phyloP scores from a whole-genome alignment of 306 rosid genomes.

The Biancaea sappan region DNA sequence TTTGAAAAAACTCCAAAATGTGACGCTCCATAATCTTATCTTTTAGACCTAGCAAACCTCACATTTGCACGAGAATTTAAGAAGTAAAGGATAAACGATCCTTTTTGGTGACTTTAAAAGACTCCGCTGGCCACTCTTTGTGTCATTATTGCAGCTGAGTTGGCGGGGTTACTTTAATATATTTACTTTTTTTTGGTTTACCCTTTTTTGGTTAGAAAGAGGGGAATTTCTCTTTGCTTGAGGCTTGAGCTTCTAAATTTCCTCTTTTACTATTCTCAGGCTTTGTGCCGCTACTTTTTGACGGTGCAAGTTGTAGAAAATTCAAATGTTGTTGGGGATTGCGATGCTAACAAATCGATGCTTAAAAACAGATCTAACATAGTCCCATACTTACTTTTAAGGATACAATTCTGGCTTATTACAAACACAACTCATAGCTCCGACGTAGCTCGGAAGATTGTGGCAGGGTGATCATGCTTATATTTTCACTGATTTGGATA shows the following conservation, averaged over 20 bases:
- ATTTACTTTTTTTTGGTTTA: constrained; percentile 47
- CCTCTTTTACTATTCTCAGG: constrained; percentile 37
- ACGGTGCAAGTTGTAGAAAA: constrained; percentile 27
- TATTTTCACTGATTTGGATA: background rate
- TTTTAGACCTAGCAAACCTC: too few species aligned
- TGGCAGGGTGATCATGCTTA: background rate
- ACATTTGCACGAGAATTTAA: constrained; percentile 54
- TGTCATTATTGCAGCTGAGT: constrained; percentile 71
- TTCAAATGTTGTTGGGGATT: background rate
- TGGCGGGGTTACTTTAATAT: constrained; percentile 58
- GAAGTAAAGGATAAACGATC: constrained; percentile 30
- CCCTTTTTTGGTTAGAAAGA: constrained; percentile 50
- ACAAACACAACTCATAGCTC: too few species aligned
- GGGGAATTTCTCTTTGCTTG: constrained; percentile 65
- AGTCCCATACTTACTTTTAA: background rate
- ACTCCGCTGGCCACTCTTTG: constrained; percentile 58
- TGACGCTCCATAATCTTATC: too few species aligned
- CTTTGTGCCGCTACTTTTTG: constrained; percentile 51
- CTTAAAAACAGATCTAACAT: background rate
- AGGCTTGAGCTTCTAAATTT: constrained; percentile 52
- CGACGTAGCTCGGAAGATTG: too few species aligned
- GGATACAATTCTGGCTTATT: background rate
- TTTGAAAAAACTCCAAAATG: too few species aligned
- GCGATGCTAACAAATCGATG: background rate
- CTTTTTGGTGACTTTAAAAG: constrained; percentile 39